Evolutionary conservation across 2,329 filamentous ascomycete species (phyloP), one percentile per base, ranked within the genome.

Genomic region (Trichoderma breve): DNA sequence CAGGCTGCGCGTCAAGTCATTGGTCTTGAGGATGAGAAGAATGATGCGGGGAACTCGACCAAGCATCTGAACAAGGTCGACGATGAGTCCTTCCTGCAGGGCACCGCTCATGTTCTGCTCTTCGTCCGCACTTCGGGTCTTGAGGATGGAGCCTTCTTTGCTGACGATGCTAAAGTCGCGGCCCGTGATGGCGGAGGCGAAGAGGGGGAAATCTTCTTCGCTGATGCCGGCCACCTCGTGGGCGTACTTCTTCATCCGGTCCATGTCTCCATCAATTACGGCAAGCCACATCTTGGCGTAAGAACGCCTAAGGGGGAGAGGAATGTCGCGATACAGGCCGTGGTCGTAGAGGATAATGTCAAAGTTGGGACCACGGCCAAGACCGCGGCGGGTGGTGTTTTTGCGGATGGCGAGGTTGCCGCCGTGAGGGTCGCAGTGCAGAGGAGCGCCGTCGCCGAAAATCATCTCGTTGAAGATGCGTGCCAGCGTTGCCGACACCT

Each of bases 391-490:
- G 18, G 81, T 82, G 8, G 86, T 80, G 78, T 95, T 96, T 80
- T 93, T 90, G 55, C 95, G 91, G 73, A 99, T 94, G 26, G 96
- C 95, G 70, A 99, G 92, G 79, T 99, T 99, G 60, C 96, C 96
- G 62, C 95, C 96, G 79, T 99, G 96, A 0, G 96, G 96, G 79
- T 99, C 96, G 82, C 96, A 99, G 83, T 99, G 96, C 51, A 99
- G 84, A 0, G 96, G 94, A 0, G 95, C 95, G 72, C 91, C 88
- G 67, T 91, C 89, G 63, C 95, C 95, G 76, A 99, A 99, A 76
- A 99, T 98, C 96, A 99, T 99, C 80, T 98, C 95, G 84, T 99
- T 99, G 87, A 99, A 99, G 72, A 99, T 94, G 72, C 91, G 90
- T 0, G 96, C 92, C 4, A 99, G 86, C 0, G 94, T 92, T 1